Percentiles rank a stretch among this genome's conserved stretches.
Evolutionary conservation across 176 grass and related monocot genomes (phyloP).

Genomic region (Tillandsia leiboldiana): DNA sequence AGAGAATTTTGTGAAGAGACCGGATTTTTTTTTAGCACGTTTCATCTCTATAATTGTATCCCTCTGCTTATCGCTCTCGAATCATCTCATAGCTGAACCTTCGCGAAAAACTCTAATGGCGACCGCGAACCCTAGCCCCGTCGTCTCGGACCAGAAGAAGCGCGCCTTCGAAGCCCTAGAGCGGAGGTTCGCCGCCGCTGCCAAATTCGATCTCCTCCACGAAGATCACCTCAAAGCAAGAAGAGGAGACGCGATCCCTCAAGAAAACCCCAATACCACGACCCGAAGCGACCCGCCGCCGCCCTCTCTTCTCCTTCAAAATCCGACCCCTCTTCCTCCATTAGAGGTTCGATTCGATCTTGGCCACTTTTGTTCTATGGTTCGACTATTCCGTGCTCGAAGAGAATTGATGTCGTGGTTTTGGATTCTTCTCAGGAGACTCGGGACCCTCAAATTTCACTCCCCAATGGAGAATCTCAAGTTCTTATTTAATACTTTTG

Average conservation of each 20-base stretch:
- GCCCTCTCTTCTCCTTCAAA: too few species aligned
- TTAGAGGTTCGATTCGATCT: too few species aligned
- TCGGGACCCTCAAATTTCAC: neutral
- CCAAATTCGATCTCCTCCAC: slow-evolving; percentile 49
- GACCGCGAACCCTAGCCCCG: slow-evolving; percentile 9
- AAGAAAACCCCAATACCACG: too few species aligned
- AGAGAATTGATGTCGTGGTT: neutral
- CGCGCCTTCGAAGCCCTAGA: slow-evolving; percentile 40
- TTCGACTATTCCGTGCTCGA: neutral
- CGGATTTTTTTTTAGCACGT: too few species aligned
- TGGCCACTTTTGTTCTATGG: too few species aligned
- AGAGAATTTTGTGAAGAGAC: too few species aligned
- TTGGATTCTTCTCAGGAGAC: slow-evolving; percentile 5
- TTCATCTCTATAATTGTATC: too few species aligned
- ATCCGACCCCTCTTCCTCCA: neutral
- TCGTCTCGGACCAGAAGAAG: slow-evolving; percentile 47
- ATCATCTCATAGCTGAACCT: too few species aligned
- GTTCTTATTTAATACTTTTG: neutral
- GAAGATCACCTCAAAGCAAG: slow-evolving; percentile 17
- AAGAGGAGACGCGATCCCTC: too few species aligned
- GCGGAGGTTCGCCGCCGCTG: slow-evolving; percentile 26
- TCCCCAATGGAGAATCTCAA: neutral
- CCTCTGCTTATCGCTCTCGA: too few species aligned
- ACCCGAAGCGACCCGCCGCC: too few species aligned
- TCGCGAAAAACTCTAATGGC: too few species aligned